Evolutionary conservation across 2,329 filamentous ascomycete species (phyloP), one percentile per base, ranked within the genome.

Genomic region (Epichloe baconii): DNA sequence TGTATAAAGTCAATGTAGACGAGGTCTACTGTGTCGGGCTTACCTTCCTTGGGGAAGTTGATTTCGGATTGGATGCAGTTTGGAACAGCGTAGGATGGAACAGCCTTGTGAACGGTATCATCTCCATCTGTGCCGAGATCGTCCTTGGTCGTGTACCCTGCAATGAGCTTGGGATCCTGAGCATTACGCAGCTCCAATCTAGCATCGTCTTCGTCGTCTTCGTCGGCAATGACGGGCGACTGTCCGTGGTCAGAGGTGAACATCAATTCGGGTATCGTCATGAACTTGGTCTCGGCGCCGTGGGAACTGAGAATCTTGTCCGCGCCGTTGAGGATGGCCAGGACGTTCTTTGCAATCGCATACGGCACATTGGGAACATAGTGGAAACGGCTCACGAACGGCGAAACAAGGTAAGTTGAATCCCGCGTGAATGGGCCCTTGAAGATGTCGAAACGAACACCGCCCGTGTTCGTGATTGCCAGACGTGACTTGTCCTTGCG

Each of bases 371-470:
- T 81, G 49, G 84, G 82, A 48, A 96, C 74, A 58, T 82, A 88
- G 26, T 77, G 74, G 65, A 96, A 85, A 1, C 78, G 79, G 66
- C 85, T 95, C 2, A 80, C 81, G 64, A 98, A 98, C 0, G 93
- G 93, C 8, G 86, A 94, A 31, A 97, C 77, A 40, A 91, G 83
- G 63, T 82, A 97, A 0, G 86, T 88, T 4, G 83, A 85, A 64
- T 98, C 93, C 40, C 82, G 80, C 0, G 93, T 97, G 62, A 97
- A 97, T 0, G 83, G 74, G 0, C 93, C 93, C 65, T 91, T 82
- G 74, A 96, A 95, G 54, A 98, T 86, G 65, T 98, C 93, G 66
- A 97, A 98, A 44, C 93, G 86, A 57, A 98, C 82, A 3, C 86
- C 87, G 26, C 93, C 93, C 0, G 88, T 95, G 67, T 98, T 98